phyloP scores from a whole-genome alignment of 2,329 filamentous ascomycete genomes.

The Stromatinia cepivora region DNA sequence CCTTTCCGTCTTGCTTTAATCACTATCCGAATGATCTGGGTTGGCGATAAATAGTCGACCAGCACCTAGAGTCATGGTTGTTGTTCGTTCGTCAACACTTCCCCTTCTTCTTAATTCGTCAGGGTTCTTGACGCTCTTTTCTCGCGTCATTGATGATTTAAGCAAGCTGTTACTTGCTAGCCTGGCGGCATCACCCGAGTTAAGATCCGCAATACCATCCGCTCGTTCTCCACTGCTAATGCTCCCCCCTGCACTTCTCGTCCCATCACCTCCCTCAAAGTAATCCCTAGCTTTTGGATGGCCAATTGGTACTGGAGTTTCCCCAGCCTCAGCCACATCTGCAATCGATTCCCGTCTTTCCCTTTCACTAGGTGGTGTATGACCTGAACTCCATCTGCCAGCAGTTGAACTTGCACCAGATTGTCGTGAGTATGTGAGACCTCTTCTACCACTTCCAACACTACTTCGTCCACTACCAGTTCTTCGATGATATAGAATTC shows the following conservation, averaged over 20 bases:
- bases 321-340: constrained; percentile 33
- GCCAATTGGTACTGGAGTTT: constrained; percentile 35
- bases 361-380: constrained; percentile 47
- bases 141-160: constrained; percentile 58
- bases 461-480: constrained; percentile 75
- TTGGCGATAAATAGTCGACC: constrained; percentile 83
- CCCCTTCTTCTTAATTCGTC: constrained; percentile 75
- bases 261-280: constrained; percentile 35
- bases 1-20: constrained; percentile 28
- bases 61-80: constrained; percentile 62
- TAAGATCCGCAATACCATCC: constrained; percentile 60
- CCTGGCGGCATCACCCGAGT: constrained; percentile 45
- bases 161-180: constrained; percentile 60
- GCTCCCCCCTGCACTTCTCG: constrained; percentile 36
- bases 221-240: constrained; percentile 51
- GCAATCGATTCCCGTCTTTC: constrained; percentile 35
- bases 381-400: constrained; percentile 46
- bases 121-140: constrained; percentile 65
- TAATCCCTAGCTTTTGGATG: constrained; percentile 32
- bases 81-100: constrained; percentile 79
- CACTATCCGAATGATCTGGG: constrained; percentile 56
- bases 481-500: constrained; percentile 59
- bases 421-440: constrained; percentile 44
- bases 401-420: constrained; percentile 38
- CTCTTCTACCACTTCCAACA: constrained; percentile 43